Conservation (phyloP, 2,329 filamentous ascomycete species). For the Trichoderma atroviride region DNA sequence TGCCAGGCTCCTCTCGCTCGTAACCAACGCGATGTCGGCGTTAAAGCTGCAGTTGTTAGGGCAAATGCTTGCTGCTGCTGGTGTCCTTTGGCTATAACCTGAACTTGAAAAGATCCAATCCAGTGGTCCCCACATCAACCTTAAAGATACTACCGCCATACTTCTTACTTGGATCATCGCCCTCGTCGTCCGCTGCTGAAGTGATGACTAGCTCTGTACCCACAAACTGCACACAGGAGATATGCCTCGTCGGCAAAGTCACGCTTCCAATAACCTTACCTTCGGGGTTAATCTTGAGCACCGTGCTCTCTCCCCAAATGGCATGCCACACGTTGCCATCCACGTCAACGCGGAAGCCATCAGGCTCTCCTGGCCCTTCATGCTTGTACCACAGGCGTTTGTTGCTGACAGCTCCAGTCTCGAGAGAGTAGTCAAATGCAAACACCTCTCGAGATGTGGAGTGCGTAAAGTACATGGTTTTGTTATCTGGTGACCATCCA, state of each 20-base stretch:
- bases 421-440: constrained; percentile 71
- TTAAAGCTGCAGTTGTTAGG: not conserved
- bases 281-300: constrained; percentile 71
- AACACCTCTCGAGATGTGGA: constrained; percentile 71
- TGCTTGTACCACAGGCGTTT: constrained; percentile 74
- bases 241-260: constrained; percentile 72
- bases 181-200: constrained; percentile 69
- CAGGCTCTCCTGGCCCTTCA: constrained; percentile 67
- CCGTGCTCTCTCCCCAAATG: constrained; percentile 75
- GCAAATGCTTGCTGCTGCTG: not conserved
- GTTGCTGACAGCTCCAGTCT: constrained; percentile 67
- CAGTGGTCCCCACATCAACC: constrained; percentile 73
- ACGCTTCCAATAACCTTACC: constrained; percentile 76
- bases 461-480: constrained; percentile 82
- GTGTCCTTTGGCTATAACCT: constrained; percentile 44
- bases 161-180: constrained; percentile 62
- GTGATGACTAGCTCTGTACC: constrained; percentile 79
- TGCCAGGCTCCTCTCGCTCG: not conserved
- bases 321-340: constrained; percentile 89
- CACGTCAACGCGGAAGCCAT: constrained; percentile 82
- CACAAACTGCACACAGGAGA: constrained; percentile 80
- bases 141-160: constrained; percentile 73
- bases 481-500: constrained; percentile 73
- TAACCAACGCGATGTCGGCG: not conserved
- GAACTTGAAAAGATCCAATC: constrained; percentile 66